Evolutionary conservation across 306 rosid genomes (phyloP).

Genomic region (Coriaria nepalensis): DNA sequence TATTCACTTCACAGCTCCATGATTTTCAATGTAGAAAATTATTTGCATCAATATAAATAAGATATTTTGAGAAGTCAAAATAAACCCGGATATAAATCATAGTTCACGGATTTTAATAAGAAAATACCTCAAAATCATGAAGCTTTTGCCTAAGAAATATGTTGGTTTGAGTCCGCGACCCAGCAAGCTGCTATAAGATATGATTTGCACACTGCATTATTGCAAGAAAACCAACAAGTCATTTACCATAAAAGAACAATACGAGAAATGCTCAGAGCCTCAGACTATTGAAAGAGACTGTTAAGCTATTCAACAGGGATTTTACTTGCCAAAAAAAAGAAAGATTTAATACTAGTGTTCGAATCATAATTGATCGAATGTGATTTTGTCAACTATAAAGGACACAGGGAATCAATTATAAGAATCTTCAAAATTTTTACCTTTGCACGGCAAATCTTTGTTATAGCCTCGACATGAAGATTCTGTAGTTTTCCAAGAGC

Average conservation of each 20-base stretch:
- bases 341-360: too few species aligned
- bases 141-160: too few species aligned
- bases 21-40: too few species aligned
- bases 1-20: too few species aligned
- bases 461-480: slow-evolving; percentile 64
- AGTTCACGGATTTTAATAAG: too few species aligned
- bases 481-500: slow-evolving; percentile 67
- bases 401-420: slow-evolving; percentile 13
- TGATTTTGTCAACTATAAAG: slow-evolving; percentile 1
- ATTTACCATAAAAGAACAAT: not conserved
- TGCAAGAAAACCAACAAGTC: slow-evolving; percentile 7
- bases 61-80: too few species aligned
- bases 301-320: not conserved
- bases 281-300: not conserved
- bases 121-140: too few species aligned
- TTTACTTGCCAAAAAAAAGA: too few species aligned
- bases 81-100: too few species aligned
- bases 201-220: slow-evolving; percentile 38
- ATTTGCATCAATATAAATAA: too few species aligned
- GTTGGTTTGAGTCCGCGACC: too few species aligned
- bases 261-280: not conserved
- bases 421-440: slow-evolving; percentile 7
- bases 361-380: not conserved
- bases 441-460: slow-evolving; percentile 65
- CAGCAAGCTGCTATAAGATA: slow-evolving; percentile 15